Conservation (phyloP, 805 yeast genomes). For the Barnettozyma pratensis region DNA sequence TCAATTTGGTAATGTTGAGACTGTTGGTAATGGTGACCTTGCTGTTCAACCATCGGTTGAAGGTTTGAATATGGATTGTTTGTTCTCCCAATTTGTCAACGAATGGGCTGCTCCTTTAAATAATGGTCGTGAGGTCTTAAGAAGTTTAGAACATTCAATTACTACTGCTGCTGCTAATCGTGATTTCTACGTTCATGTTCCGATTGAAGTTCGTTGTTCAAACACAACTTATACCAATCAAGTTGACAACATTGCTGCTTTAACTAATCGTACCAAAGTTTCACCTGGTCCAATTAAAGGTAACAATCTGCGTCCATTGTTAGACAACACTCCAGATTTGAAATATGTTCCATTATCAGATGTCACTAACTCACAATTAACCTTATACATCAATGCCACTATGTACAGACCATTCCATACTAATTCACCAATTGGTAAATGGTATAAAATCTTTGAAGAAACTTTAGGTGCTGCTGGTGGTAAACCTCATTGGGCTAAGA, state of each 20-base stretch:
- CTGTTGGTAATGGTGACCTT: conserved; percentile 50
- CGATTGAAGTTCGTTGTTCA: conserved; percentile 90
- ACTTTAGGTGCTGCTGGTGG: conserved; percentile 77
- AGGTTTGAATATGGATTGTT: conserved; percentile 92
- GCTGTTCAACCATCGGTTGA: conserved; percentile 79
- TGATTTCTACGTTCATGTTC: conserved; percentile 86
- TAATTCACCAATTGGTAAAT: conserved; percentile 65
- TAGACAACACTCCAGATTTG: conserved; percentile 75
- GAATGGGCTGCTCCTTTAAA: conserved; percentile 95
- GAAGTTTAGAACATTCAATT: conserved; percentile 58
- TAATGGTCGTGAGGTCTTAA: conserved; percentile 68
- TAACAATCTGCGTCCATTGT: conserved; percentile 70
- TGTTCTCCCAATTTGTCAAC: conserved; percentile 88
- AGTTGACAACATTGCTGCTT: conserved; percentile 37
- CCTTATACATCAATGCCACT: conserved; percentile 87
- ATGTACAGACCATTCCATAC: conserved; percentile 91
- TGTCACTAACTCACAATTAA: conserved; percentile 66
- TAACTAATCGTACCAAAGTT: conserved; percentile 42
- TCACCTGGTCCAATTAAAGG: conserved; percentile 82
- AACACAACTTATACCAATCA: conserved; percentile 52
- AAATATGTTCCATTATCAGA: conserved; percentile 44
- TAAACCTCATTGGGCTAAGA: conserved; percentile 98
- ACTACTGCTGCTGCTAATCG: conserved; percentile 51
- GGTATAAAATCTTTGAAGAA: conserved; percentile 83
- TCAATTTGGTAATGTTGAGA: conserved; percentile 76